Conservation (phyloP, 108 stramenopile species). For the Seminavis robusta region DNA sequence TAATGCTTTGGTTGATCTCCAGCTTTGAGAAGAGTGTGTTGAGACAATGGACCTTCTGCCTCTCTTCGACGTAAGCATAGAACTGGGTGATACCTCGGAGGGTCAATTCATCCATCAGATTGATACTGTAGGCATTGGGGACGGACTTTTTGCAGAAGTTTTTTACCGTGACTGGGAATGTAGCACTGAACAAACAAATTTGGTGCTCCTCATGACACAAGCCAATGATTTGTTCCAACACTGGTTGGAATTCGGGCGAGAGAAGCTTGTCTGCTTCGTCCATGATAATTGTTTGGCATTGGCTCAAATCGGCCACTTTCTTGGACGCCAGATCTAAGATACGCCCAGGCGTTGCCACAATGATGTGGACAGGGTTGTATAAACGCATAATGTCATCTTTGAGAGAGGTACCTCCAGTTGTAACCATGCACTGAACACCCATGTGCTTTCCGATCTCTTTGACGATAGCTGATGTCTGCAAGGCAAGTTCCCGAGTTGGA, state of each 20-base stretch:
- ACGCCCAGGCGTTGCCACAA: constrained; percentile 98
- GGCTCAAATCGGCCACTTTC: constrained; percentile 90
- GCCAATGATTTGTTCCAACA: constrained; percentile 91
- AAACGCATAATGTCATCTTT: constrained; percentile 99
- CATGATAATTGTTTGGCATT: constrained; percentile 96
- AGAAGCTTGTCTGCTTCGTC: constrained; percentile 99
- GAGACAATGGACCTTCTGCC: constrained; percentile 98
- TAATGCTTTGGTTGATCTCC: constrained; percentile 99
- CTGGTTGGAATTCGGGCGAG: constrained; percentile 94
- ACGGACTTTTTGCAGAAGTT: constrained; percentile 93
- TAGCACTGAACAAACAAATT: constrained; percentile 98
- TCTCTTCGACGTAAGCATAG: constrained; percentile 98
- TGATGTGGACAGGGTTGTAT: constrained; percentile 92
- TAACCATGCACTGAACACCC: constrained; percentile 96
- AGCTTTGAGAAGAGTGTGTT: constrained; percentile 97
- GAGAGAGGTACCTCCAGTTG: constrained; percentile 95
- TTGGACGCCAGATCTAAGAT: constrained; percentile 96
- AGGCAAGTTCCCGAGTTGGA: constrained; percentile 96
- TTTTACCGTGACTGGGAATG: constrained; percentile 98
- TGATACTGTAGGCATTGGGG: constrained; percentile 91
- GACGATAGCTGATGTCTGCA: constrained; percentile 98
- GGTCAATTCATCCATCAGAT: constrained; percentile 99
- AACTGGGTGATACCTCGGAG: constrained; percentile 97
- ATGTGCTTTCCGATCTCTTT: constrained; percentile 99
- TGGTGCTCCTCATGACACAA: constrained; percentile 87